These are phyloP conservation scores for Saccharomycopsis amapae DNA, from an alignment of 805 yeast genomes.

Conservation along the genomic window DNA sequence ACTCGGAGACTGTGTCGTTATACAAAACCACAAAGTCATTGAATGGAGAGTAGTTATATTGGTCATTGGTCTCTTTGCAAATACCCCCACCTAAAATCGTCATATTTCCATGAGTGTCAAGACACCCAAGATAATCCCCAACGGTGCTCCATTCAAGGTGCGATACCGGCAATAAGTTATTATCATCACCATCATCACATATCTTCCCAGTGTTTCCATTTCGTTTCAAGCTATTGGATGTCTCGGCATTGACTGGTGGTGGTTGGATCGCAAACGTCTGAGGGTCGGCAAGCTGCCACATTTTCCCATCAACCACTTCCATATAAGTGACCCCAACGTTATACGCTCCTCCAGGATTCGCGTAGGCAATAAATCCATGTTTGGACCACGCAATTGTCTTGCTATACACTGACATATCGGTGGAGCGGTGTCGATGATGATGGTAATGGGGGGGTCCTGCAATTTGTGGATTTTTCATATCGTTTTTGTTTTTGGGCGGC, in stretches of 20 bases:
- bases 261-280: slow-evolving; percentile 18
- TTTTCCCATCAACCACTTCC: slow-evolving; percentile 65
- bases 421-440: neutral
- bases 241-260: neutral
- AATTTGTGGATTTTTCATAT: neutral
- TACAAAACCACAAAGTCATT: slow-evolving; percentile 28
- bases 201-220: neutral
- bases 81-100: slow-evolving; percentile 50
- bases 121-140: slow-evolving; percentile 74
- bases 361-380: slow-evolving; percentile 76
- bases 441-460: neutral
- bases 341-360: slow-evolving; percentile 22
- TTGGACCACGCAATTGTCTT: slow-evolving; percentile 64
- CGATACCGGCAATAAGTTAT: slow-evolving; percentile 22
- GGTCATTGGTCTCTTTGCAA: slow-evolving; percentile 25
- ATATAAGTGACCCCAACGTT: slow-evolving; percentile 53
- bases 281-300: slow-evolving; percentile 64
- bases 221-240: neutral
- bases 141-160: slow-evolving; percentile 66
- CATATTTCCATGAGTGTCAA: slow-evolving; percentile 65
- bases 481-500: neutral
- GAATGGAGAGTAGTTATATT: slow-evolving; percentile 21
- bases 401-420: neutral
- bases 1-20: slow-evolving; percentile 29
- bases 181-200: slow-evolving; percentile 19